Evolutionary conservation across 257 asterid genomes (phyloP).

Genomic region (Vinca minor): DNA sequence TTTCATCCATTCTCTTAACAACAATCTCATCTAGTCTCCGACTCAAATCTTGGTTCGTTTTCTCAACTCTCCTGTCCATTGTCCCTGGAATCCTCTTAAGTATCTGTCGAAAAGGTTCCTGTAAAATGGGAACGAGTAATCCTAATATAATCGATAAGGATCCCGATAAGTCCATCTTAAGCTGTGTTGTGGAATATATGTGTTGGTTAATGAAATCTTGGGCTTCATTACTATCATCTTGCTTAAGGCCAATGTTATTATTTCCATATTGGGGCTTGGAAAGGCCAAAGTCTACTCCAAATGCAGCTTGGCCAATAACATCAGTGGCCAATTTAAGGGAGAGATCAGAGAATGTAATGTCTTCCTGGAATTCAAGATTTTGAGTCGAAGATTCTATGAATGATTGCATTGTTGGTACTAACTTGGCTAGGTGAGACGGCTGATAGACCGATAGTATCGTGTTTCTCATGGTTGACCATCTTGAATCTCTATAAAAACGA

Average conservation of each 20-base stretch:
- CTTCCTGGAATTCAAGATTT: slow-evolving; percentile 46
- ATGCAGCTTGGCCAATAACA: slow-evolving; percentile 86
- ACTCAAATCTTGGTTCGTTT: slow-evolving; percentile 49
- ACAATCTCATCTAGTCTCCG: slow-evolving; percentile 59
- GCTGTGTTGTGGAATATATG: slow-evolving; percentile 79
- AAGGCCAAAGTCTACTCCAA: slow-evolving; percentile 83
- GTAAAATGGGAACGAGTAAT: slow-evolving; percentile 61
- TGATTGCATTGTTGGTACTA: slow-evolving; percentile 80
- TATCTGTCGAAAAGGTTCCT: slow-evolving; percentile 81
- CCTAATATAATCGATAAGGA: slow-evolving; percentile 77
- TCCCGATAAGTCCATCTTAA: slow-evolving; percentile 92
- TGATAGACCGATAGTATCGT: slow-evolving; percentile 76
- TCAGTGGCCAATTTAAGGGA: slow-evolving; percentile 85
- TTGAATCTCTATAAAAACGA: slow-evolving; percentile 53
- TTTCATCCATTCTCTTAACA: slow-evolving; percentile 38
- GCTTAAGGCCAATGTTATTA: slow-evolving; percentile 5
- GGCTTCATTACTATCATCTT: slow-evolving; percentile 35
- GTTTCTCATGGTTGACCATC: slow-evolving; percentile 94
- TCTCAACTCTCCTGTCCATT: slow-evolving; percentile 71
- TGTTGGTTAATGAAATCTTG: slow-evolving; percentile 79
- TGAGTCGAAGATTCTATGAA: slow-evolving; percentile 50
- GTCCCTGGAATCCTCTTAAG: slow-evolving; percentile 80
- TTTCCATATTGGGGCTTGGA: slow-evolving; percentile 40
- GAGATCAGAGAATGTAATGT: slow-evolving; percentile 61
- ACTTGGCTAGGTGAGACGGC: slow-evolving; percentile 81